Percentiles rank a stretch among this genome's conserved stretches.
These are phyloP conservation scores for Malassezia furfur DNA, from an alignment of 1,284 basidiomycete species.

Conservation along the genomic window DNA sequence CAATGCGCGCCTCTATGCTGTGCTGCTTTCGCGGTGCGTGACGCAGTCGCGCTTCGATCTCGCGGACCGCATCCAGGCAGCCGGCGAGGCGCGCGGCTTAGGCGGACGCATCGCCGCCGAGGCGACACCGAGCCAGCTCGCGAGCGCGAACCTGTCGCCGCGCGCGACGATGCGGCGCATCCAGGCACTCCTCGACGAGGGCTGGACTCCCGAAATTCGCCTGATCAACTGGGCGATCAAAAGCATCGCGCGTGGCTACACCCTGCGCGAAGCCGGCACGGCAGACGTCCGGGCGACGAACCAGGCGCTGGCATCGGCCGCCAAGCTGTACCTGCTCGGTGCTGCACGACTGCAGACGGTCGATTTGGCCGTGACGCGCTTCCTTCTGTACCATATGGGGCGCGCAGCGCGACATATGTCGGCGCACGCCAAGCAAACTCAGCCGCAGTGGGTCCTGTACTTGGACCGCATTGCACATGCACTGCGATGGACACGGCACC, in stretches of 20 bases:
- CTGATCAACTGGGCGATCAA: constrained; percentile 11
- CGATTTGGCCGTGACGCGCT: constrained; percentile 8
- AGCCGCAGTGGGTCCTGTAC: neutral
- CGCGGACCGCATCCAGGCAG: neutral
- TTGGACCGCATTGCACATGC: constrained; percentile 1
- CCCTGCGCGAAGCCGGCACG: constrained; percentile 1
- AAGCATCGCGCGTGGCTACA: constrained; percentile 5
- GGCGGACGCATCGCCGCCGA: neutral
- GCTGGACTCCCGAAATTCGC: constrained; percentile 2
- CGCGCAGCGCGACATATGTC: neutral
- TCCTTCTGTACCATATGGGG: constrained; percentile 12
- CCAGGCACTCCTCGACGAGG: constrained; percentile 5
- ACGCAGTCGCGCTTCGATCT: neutral
- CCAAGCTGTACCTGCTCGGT: neutral
- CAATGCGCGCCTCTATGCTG: constrained; percentile 12
- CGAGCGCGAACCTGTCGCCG: neutral
- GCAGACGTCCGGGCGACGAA: neutral
- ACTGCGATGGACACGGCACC: neutral
- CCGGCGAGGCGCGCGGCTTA: neutral
- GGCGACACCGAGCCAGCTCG: neutral
- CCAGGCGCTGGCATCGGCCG: neutral
- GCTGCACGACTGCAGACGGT: neutral
- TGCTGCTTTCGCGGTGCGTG: constrained; percentile 6
- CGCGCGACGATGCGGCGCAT: neutral
- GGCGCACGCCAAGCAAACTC: neutral